Evolutionary conservation across 2,329 filamentous ascomycete genomes (phyloP).

Genomic region (Helicocarpus griseus): DNA sequence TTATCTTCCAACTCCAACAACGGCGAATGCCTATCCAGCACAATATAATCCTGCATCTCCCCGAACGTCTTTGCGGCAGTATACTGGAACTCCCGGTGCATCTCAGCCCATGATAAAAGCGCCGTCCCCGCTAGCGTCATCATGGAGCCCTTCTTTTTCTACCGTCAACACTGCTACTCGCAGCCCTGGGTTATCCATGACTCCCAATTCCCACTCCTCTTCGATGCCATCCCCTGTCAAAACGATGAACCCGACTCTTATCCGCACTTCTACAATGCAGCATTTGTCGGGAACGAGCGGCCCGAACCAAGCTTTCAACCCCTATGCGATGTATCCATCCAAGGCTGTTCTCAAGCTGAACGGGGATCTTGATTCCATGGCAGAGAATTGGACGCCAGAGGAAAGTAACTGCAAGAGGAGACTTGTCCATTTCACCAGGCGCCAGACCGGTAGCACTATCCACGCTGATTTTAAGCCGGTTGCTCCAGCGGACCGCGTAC

Average conservation of each 20-base stretch:
- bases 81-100: constrained; percentile 29
- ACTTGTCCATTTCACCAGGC: constrained; percentile 79
- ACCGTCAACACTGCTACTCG: constrained; percentile 36
- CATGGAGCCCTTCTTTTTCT: constrained; percentile 40
- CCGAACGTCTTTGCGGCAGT: constrained; percentile 33
- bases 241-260: constrained; percentile 48
- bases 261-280: constrained; percentile 58
- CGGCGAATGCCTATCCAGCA: constrained; percentile 30
- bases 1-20: constrained; percentile 41
- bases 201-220: constrained; percentile 26
- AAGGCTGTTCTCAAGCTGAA: constrained; percentile 80
- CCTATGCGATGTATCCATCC: constrained; percentile 69
- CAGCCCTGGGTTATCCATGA: constrained; percentile 33
- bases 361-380: constrained; percentile 78
- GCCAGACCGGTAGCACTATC: constrained; percentile 72
- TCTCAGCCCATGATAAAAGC: constrained; percentile 37
- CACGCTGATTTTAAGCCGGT: constrained; percentile 71
- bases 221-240: constrained; percentile 38
- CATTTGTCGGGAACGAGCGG: constrained; percentile 32
- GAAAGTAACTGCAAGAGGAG: constrained; percentile 71
- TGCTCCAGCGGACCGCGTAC: constrained; percentile 64
- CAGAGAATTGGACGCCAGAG: constrained; percentile 68
- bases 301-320: constrained; percentile 55
- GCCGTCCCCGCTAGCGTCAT: constrained; percentile 39
- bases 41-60: constrained; percentile 32